Base-by-base conservation (phyloP, 768 basidiomycete species). In the Boletellus ananiceps region DNA sequence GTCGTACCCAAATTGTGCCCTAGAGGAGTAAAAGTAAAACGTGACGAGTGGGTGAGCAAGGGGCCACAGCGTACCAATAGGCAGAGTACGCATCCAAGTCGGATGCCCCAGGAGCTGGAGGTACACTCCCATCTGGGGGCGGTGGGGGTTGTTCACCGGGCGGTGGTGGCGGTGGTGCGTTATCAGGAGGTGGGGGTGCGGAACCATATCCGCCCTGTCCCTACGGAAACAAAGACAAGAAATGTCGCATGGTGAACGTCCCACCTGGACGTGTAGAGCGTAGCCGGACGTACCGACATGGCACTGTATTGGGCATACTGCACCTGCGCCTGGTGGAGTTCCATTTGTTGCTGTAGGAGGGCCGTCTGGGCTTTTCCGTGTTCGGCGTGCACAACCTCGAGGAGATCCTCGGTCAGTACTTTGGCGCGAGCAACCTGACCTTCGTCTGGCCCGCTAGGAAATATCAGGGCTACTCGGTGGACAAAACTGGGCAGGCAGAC, bases 1-100 rank as follows among this genome's bases (percentile, higher is more conserved):
- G 57, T 92, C 89, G 65, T 91, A 91, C 11, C 88, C 88, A 59
- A 88, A 89, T 5, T 84, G 83, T 52, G 88, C 84, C 88, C 88
- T 89, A 8, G 44, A 36, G 36, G 31, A 38, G 34, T 25, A 37
- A 35, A 21, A 31, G 23, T 25, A 32, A 11, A 15, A 32, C 47
- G 7, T 9, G 29, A 27, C 9, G 13, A 23, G n/a, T 5, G 4
- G 12, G 11, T 12, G 19, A 35, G n/a, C 19, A 33, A 6, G 23
- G 29, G 34, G 60, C 57, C n/a, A 65, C 66, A 31, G 68, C 70
- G 43, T 62, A 80, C 82, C 82, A 83, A 63, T 81, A 82, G 34
- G 79, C 73, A 39, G 78, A 72, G 42, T 80, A 83, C 3, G 83
- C 79, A 40, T 83, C 81, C 46, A 69, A 65, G 29, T 52, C 48